A percentile compares a stretch with the other conserved stretches of the same genome.
phyloP scores from a whole-genome alignment of 1,284 basidiomycete species.

The Pascua sp. region DNA sequence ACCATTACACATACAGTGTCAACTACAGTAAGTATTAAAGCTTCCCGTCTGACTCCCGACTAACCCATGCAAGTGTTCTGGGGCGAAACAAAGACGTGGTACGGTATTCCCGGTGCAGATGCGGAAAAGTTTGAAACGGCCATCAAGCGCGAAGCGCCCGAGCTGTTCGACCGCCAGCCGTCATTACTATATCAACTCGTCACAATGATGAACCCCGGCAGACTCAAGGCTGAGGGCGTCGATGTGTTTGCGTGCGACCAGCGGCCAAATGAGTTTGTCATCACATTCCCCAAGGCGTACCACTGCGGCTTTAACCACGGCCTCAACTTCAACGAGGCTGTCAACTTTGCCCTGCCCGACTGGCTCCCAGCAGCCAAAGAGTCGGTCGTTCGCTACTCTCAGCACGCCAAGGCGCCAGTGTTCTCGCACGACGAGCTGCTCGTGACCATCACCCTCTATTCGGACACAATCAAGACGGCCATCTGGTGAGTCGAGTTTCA shows the following conservation, averaged over 20 bases:
- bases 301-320: slow-evolving; percentile 99
- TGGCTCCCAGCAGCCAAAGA: slow-evolving; percentile 86
- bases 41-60: slow-evolving; percentile 15
- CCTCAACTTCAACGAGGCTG: slow-evolving; percentile 97
- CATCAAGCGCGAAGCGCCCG: slow-evolving; percentile 91
- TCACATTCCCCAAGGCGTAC: slow-evolving; percentile 97
- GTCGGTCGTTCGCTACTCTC: slow-evolving; percentile 82
- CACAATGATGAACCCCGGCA: slow-evolving; percentile 93
- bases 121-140: slow-evolving; percentile 95
- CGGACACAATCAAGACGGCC: slow-evolving; percentile 86
- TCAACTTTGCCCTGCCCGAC: slow-evolving; percentile 96
- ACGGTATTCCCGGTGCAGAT: slow-evolving; percentile 90
- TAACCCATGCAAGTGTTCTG: slow-evolving; percentile 74
- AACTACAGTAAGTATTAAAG: slow-evolving; percentile 73
- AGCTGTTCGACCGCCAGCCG: slow-evolving; percentile 97
- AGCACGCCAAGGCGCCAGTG: slow-evolving; percentile 86
- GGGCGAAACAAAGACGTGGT: slow-evolving; percentile 99
- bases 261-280: slow-evolving; percentile 93
- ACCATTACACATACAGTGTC: slow-evolving; percentile 96
- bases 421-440: slow-evolving; percentile 98
- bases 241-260: slow-evolving; percentile 93
- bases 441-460: slow-evolving; percentile 90
- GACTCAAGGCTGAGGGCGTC: slow-evolving; percentile 83
- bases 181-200: slow-evolving; percentile 96
- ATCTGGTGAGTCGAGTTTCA: slow-evolving; percentile 61